Evolutionary conservation across 2,329 filamentous ascomycete species (phyloP), one percentile per base, ranked within the genome.

Genomic region (Cercospora janseana): DNA sequence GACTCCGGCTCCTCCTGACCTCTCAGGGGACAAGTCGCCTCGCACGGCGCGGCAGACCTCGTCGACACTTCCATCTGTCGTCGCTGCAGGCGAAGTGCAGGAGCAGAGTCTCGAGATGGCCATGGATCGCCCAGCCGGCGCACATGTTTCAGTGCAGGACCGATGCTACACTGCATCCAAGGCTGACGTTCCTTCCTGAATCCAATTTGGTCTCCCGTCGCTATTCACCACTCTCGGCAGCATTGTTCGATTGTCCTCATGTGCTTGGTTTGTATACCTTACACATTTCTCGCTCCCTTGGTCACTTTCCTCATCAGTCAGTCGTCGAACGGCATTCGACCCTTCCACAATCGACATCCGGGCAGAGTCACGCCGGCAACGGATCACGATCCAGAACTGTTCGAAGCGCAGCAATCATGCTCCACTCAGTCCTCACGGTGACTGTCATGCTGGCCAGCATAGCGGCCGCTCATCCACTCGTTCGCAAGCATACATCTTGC

Each of bases 401-500:
- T n/a, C n/a, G n/a, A n/a, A n/a, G n/a, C n/a, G n/a, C n/a, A n/a
- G 31, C 34, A 16, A 18, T 15, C 28, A 48, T 54, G 43, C 44
- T 44, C 29, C 12, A 31, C 24, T 44, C 44, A 35, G 35, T 32
- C 9, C 26, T 48, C 5, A 13, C 49, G 24, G 27, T 31, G 21
- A 41, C 47, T 21, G 7, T 54, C 9, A 41, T 20, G 15, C 41
- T 49, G 43, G 26, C 48, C n/a, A 23, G 43, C 26, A 32, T 35
- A 8, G 20, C 43, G 12, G 18, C 23, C 32, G 44, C 44, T 12
- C n/a, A 27, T 12, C 21, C 44, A 7, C 21, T 37, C 41, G 32
- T 26, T 21, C 41, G 18, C 34, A 49, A 35, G 38, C 38, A 35
- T 34, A 46, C 44, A 10, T 34, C 41, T 27, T 47, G 55, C 46